Percentiles rank a stretch among this genome's conserved stretches.
phyloP scores from a whole-genome alignment of 2,329 filamentous ascomycete genomes.

The Pseudopyricularia cyperi region DNA sequence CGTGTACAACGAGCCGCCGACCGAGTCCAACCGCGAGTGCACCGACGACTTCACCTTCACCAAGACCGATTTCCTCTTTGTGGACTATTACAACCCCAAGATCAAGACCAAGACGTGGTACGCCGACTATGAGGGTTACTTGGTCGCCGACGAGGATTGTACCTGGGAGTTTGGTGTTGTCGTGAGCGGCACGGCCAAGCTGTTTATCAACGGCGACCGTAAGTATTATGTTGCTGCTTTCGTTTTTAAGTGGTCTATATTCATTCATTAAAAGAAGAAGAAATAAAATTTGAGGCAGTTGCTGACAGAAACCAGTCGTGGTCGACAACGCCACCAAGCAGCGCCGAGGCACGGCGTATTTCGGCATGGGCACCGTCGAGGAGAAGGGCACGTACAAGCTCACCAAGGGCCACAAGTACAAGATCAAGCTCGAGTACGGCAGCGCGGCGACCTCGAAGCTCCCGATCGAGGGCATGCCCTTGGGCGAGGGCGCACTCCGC shows the following conservation, averaged over 20 bases:
- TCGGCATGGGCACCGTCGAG: conserved; percentile 45
- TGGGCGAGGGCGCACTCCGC: conserved; percentile 47
- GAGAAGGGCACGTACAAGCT: conserved; percentile 39
- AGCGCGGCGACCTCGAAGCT: conserved; percentile 38
- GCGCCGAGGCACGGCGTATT: conserved; percentile 43
- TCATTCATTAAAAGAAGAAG: background rate
- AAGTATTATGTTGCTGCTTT: background rate
- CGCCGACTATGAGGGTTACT: conserved; percentile 45
- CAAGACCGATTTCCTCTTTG: conserved; percentile 35
- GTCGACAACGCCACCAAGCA: conserved; percentile 57
- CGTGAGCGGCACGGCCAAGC: conserved; percentile 51
- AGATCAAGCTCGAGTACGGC: conserved; percentile 38
- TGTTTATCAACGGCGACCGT: conserved; percentile 45
- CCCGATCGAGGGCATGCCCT: conserved; percentile 13
- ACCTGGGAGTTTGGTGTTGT: conserved; percentile 54
- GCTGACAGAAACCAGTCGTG: conserved; percentile 22
- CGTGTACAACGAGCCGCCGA: conserved; percentile 46
- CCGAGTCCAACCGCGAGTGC: conserved; percentile 27
- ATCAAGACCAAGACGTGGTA: conserved; percentile 41
- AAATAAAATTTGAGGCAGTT: background rate
- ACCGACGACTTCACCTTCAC: conserved; percentile 36
- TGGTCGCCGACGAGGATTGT: conserved; percentile 46
- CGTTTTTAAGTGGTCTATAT: background rate
- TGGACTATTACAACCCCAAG: conserved; percentile 39
- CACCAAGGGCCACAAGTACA: conserved; percentile 38